Base-by-base conservation (phyloP, 495 filamentous ascomycete species). In the Talaromyces wortmannii region DNA sequence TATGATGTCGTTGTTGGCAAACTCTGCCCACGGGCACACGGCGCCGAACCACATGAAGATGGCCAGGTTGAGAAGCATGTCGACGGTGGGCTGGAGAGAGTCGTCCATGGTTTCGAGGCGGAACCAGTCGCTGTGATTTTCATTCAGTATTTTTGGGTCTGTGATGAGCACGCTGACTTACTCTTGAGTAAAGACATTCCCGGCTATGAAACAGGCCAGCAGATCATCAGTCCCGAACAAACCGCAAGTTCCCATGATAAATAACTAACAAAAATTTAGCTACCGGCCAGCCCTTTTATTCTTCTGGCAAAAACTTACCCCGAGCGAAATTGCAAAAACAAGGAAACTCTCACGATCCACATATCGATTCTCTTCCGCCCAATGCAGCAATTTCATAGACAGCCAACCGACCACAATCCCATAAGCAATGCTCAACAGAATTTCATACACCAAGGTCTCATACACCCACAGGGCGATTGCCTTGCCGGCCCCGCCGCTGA, bases 11-110 rank as follows among this genome's bases (percentile, higher is more conserved):
- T 90, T 92, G 56, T 80, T 56, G 0, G 76, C 61, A 59, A 95
- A 95, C 48, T 67, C 72, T 31, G 71, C 68, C 91, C 92, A 96
- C 0, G 91, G 91, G 59, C 87, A 92, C 23, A 92, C 84, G 6
- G 89, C 88, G 8, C 92, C 92, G 61, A 88, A 94, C 90, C 90
- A 97, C 71, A 91, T 87, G 68, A 96, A 96, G 45, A 96, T 80
- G 12, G 88, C 73, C 13, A 95, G 74, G 63, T 96, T 96, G 78
- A 85, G 79, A n/a, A 88, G 73, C 83, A 87, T 85, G 59, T 96
- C 91, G 53, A 96, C 88, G 2, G 90, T 96, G 0, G 92, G 90
- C 62, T 96, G 89, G 23, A 97, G 77, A 7, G 85, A 91, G 65
- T 96, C 92, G 65, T 95, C 91, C 57, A 88, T 72, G 1, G 91